phyloP scores from a whole-genome alignment of 345 rosid species.

The Hypericum perforatum region DNA sequence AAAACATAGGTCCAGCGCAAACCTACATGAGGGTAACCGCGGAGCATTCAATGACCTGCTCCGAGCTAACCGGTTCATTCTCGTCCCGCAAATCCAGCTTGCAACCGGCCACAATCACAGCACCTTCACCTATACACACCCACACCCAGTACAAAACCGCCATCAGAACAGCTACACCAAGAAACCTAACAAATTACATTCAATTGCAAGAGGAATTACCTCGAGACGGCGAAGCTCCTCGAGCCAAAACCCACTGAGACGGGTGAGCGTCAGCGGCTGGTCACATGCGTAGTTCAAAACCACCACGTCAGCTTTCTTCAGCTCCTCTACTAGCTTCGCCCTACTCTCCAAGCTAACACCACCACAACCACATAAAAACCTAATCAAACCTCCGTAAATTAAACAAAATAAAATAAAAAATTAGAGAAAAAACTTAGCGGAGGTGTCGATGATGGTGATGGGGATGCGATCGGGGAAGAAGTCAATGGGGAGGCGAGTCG shows the following conservation, averaged over 20 bases:
- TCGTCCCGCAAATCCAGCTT: conserved; percentile 72
- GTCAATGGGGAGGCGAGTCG: conserved; percentile 66
- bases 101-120: conserved; percentile 79
- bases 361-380: conserved; percentile 1
- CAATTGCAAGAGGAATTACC: conserved; percentile 23
- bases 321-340: conserved; percentile 62
- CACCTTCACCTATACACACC: conserved; percentile 38
- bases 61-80: conserved; percentile 37
- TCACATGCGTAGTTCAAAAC: conserved; percentile 73
- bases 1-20: background rate
- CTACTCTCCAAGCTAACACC: conserved; percentile 47
- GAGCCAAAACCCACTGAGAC: conserved; percentile 59
- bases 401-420: background rate
- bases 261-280: conserved; percentile 48
- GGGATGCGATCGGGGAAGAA: conserved; percentile 64
- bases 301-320: conserved; percentile 68
- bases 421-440: conserved; percentile 38
- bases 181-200: no score
- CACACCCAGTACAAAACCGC: background rate
- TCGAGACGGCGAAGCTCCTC: conserved; percentile 65
- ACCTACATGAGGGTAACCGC: conserved; percentile 71
- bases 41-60: conserved; percentile 72
- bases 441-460: conserved; percentile 72
- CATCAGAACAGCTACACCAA: no score
- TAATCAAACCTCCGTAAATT: no score